These are phyloP conservation scores for Suillus subluteus DNA, from an alignment of 768 basidiomycete species.

Conservation along the genomic window DNA sequence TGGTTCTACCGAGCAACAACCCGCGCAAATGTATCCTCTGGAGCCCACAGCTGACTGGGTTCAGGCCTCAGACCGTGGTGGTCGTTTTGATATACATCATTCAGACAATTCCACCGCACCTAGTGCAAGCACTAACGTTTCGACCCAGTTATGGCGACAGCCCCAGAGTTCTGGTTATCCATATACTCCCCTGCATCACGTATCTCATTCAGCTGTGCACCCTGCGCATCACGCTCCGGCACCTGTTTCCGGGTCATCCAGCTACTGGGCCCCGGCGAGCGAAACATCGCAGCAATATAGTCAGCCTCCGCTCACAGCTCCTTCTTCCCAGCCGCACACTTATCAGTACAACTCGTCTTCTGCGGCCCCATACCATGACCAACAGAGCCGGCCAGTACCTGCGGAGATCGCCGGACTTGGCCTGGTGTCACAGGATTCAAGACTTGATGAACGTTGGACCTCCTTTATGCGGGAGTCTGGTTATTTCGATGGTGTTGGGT, in stretches of 20 bases:
- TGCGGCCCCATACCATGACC: slow-evolving; percentile 6
- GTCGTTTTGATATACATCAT: not conserved
- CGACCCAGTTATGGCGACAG: slow-evolving; percentile 31
- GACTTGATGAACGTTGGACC: slow-evolving; percentile 61
- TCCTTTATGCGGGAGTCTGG: slow-evolving; percentile 65
- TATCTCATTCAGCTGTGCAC: slow-evolving; percentile 19
- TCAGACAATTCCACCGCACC: not conserved
- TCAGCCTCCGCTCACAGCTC: slow-evolving; percentile 13
- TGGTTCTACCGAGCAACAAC: not conserved
- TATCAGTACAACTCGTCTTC: slow-evolving; percentile 26
- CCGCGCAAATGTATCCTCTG: not conserved
- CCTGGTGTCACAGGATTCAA: slow-evolving; percentile 56
- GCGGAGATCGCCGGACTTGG: slow-evolving; percentile 63
- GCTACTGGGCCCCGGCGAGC: slow-evolving; percentile 20
- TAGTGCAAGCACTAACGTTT: not conserved
- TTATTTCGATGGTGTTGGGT: slow-evolving; percentile 41
- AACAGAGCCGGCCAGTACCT: slow-evolving; percentile 31
- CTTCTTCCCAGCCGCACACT: slow-evolving; percentile 15
- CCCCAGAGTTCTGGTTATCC: slow-evolving; percentile 32
- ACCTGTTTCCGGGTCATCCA: slow-evolving; percentile 19
- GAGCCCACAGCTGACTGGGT: slow-evolving; percentile 7
- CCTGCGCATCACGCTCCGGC: slow-evolving; percentile 24
- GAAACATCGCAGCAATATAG: slow-evolving; percentile 16
- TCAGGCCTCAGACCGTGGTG: not conserved
- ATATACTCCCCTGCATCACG: slow-evolving; percentile 25